These are phyloP conservation scores for Russula abietina DNA, from an alignment of 768 basidiomycete genomes.

Conservation along the genomic window DNA sequence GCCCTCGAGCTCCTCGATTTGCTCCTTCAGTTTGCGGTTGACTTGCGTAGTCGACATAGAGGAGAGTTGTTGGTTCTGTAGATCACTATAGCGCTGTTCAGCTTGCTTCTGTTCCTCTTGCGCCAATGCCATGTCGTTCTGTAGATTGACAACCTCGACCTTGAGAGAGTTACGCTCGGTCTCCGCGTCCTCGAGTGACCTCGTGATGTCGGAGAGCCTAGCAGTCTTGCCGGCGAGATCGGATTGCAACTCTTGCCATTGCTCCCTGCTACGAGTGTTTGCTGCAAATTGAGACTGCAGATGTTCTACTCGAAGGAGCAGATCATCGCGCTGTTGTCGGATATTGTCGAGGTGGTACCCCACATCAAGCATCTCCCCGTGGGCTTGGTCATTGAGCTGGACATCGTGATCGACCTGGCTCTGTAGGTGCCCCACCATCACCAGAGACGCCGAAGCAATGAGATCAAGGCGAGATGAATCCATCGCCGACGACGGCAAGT, in stretches of 20 bases:
- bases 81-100: slow-evolving; percentile 53
- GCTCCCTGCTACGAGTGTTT: slow-evolving; percentile 12
- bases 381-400: not conserved
- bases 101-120: slow-evolving; percentile 51
- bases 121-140: slow-evolving; percentile 47
- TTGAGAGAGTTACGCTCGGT: slow-evolving; percentile 60
- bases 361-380: slow-evolving; percentile 9
- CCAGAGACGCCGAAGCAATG: slow-evolving; percentile 16
- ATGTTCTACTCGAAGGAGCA: slow-evolving; percentile 13
- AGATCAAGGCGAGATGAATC: slow-evolving; percentile 13
- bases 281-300: slow-evolving; percentile 17
- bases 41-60: slow-evolving; percentile 45
- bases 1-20: slow-evolving; percentile 63
- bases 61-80: slow-evolving; percentile 63
- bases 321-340: slow-evolving; percentile 10
- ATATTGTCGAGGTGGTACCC: not conserved
- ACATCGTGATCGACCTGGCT: slow-evolving; percentile 6
- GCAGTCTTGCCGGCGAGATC: slow-evolving; percentile 40
- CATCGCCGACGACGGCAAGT: not conserved
- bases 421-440: slow-evolving; percentile 27
- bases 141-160: slow-evolving; percentile 60
- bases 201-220: slow-evolving; percentile 41
- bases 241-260: slow-evolving; percentile 15
- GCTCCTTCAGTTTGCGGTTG: slow-evolving; percentile 48
- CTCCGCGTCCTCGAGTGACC: slow-evolving; percentile 50